Evolutionary conservation across 495 filamentous ascomycete species (phyloP).

Genomic region (Penicillium coffeae): DNA sequence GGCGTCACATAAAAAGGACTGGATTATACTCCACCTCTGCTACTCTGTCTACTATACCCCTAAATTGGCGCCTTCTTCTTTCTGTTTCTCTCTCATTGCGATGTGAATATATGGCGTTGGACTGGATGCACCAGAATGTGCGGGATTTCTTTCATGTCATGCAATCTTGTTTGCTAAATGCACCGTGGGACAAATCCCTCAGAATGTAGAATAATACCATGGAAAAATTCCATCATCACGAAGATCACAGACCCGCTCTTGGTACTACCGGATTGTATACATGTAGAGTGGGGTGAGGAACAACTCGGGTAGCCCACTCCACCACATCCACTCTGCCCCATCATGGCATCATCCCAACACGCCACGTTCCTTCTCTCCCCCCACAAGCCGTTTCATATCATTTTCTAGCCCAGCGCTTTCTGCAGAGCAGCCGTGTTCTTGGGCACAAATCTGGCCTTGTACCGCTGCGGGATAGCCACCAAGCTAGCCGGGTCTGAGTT

Average conservation of each 20-base stretch:
- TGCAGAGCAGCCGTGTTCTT: conserved; percentile 39
- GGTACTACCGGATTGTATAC: background rate
- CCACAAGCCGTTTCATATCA: background rate
- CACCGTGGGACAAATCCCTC: background rate
- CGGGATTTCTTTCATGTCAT: background rate
- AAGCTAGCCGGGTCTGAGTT: conserved; percentile 55
- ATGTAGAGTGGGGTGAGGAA: background rate
- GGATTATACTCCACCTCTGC: background rate
- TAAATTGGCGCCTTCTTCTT: background rate
- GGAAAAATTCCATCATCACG: background rate
- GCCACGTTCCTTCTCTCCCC: background rate
- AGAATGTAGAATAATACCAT: conserved; percentile 12
- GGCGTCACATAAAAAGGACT: conserved; percentile 2
- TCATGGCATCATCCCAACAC: background rate
- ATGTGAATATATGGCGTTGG: conserved; percentile 13
- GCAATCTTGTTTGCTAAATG: background rate
- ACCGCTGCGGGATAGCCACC: conserved; percentile 53
- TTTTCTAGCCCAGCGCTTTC: conserved; percentile 22
- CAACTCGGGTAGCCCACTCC: background rate
- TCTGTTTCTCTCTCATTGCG: background rate
- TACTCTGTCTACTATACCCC: background rate
- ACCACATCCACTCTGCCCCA: background rate
- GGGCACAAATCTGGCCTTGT: conserved; percentile 54
- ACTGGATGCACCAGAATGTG: conserved; percentile 9
- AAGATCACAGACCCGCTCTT: background rate